phyloP scores from a whole-genome alignment of 2,329 filamentous ascomycete genomes.

The Thielaviopsis populi region DNA sequence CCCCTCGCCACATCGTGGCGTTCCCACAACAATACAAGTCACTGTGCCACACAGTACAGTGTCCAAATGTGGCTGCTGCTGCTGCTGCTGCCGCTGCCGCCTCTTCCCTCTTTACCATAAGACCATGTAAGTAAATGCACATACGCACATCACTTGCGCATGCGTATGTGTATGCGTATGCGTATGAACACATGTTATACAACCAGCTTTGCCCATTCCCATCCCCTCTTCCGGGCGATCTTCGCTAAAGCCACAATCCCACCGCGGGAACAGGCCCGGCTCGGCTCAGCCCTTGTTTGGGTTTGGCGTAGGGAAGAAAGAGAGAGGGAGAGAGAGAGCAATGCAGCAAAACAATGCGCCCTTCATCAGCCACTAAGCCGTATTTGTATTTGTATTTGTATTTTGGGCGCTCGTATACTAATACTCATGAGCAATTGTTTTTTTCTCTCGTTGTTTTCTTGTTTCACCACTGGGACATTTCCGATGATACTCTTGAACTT shows the following conservation, averaged over 20 bases:
- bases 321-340: not conserved
- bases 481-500: not conserved
- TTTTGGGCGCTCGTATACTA: too few species aligned
- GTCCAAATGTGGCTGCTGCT: not conserved
- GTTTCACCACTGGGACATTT: not conserved
- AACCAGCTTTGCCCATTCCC: not conserved
- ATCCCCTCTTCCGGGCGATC: not conserved
- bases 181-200: not conserved
- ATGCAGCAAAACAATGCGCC: not conserved
- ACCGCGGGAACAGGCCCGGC: not conserved
- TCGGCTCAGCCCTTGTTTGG: not conserved
- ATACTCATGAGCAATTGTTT: too few species aligned
- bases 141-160: not conserved
- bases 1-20: not conserved
- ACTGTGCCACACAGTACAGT: not conserved
- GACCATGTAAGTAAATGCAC: too few species aligned
- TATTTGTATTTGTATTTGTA: not conserved
- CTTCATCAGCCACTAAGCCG: not conserved
- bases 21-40: too few species aligned
- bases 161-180: not conserved
- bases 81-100: too few species aligned
- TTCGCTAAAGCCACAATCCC: not conserved
- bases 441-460: not conserved
- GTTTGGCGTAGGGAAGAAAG: not conserved
- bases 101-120: not conserved